Evolutionary conservation across 768 basidiomycete genomes (phyloP).

Genomic region (Rhodosporidiobolus odoratus): DNA sequence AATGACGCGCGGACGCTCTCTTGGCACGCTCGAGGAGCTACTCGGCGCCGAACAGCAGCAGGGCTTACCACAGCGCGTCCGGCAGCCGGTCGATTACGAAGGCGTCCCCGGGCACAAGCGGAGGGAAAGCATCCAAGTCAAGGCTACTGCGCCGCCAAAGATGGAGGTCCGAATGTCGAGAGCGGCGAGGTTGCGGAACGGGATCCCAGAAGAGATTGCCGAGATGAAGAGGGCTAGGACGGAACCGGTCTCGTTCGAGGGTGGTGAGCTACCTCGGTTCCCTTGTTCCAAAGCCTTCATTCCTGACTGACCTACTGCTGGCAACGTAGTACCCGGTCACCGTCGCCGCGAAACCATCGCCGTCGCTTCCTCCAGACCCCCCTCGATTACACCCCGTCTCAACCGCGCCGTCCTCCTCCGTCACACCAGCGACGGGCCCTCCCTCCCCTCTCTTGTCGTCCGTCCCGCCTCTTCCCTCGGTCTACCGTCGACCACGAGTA

Average conservation of each 20-base stretch:
- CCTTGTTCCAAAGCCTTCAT: neutral
- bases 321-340: slow-evolving; percentile 30
- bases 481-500: neutral
- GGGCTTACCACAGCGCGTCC: neutral
- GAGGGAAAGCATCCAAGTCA: neutral
- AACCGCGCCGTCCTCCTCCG: slow-evolving; percentile 25
- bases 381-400: slow-evolving; percentile 13
- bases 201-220: neutral
- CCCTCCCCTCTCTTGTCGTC: neutral
- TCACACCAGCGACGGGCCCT: neutral
- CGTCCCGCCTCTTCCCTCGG: neutral
- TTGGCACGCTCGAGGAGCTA: slow-evolving; percentile 8
- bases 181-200: slow-evolving; percentile 13
- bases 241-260: neutral
- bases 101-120: neutral
- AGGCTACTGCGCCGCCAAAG: slow-evolving; percentile 11
- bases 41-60: neutral
- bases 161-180: slow-evolving; percentile 6
- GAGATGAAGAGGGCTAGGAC: neutral
- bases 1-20: neutral
- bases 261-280: slow-evolving; percentile 6
- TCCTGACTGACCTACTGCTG: neutral
- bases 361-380: slow-evolving; percentile 13
- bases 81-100: neutral
- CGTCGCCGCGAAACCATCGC: slow-evolving; percentile 17